These are phyloP conservation scores for Macrocybe gigantea DNA, from an alignment of 768 basidiomycete genomes.

Conservation along the genomic window DNA sequence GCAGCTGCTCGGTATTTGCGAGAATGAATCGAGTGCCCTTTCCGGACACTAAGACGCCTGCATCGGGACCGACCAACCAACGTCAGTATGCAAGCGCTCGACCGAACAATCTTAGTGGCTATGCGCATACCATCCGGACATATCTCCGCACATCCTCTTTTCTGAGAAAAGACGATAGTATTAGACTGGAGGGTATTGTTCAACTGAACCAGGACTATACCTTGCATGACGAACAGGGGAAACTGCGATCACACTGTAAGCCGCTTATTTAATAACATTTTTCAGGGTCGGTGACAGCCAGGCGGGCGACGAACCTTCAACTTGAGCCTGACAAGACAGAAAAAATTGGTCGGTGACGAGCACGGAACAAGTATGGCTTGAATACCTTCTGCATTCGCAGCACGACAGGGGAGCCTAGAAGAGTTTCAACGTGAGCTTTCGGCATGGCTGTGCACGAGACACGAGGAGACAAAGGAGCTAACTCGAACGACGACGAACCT, in stretches of 20 bases:
- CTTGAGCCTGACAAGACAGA: constrained; percentile 34
- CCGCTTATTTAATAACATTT: constrained; percentile 2
- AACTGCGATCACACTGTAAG: constrained; percentile 43
- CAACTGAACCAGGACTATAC: constrained; percentile 7
- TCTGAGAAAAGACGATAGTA: constrained; percentile 23
- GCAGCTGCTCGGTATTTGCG: constrained; percentile 62
- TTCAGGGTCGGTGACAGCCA: constrained; percentile 8
- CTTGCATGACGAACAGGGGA: constrained; percentile 44
- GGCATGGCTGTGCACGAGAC: not conserved
- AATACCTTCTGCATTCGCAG: constrained; percentile 57
- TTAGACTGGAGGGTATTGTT: not conserved
- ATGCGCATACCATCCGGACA: constrained; percentile 51
- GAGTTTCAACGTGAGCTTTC: constrained; percentile 1
- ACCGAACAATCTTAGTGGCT: not conserved
- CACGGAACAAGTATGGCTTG: constrained; percentile 2
- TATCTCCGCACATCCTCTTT: constrained; percentile 62
- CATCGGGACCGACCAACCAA: not conserved
- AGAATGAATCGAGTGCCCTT: constrained; percentile 65
- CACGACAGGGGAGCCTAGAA: constrained; percentile 49
- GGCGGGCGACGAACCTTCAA: constrained; percentile 38
- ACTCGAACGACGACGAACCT: constrained; percentile 24
- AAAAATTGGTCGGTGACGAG: constrained; percentile 2
- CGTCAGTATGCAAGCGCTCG: not conserved
- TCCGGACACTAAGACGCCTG: constrained; percentile 60
- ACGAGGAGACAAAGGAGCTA: too few relatives aligned